Conservation (phyloP, 202 grass and related monocot species). For the Zoysia matrella region DNA sequence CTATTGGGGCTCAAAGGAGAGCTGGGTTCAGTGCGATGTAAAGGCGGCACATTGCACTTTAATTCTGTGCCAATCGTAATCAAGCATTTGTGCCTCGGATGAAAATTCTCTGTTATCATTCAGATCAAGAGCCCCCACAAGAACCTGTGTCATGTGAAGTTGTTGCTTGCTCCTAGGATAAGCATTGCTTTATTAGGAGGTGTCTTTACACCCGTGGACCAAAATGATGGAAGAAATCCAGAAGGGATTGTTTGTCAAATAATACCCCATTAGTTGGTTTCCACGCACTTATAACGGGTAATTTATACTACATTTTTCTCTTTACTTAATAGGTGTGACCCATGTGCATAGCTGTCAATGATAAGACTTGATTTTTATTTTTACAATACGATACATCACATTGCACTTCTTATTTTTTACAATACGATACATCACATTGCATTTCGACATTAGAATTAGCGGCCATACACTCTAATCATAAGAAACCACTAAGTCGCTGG, state of each 20-base stretch:
- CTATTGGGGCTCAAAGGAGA: slow-evolving; percentile 37
- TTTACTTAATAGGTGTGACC: slow-evolving; percentile 41
- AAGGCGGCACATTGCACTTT: slow-evolving; percentile 47
- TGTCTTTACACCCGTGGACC: slow-evolving; percentile 35
- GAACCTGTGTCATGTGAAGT: slow-evolving; percentile 35
- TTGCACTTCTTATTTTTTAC: not conserved
- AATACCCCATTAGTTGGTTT: slow-evolving; percentile 3
- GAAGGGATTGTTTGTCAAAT: not conserved
- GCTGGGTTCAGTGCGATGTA: slow-evolving; percentile 49
- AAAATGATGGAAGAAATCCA: too few species aligned
- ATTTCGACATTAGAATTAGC: not conserved
- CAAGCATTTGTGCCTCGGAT: slow-evolving; percentile 44
- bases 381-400: too few species aligned
- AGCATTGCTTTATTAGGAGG: slow-evolving; percentile 32
- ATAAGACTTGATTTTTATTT: not conserved
- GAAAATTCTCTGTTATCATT: slow-evolving; percentile 54
- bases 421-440: not conserved
- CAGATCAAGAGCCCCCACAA: slow-evolving; percentile 52
- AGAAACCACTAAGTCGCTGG: not conserved
- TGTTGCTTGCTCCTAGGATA: slow-evolving; percentile 61
- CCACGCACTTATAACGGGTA: not conserved
- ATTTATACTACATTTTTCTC: not conserved
- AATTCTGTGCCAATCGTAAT: slow-evolving; percentile 53
- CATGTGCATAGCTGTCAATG: slow-evolving; percentile 32
- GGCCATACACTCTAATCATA: not conserved